Percentiles rank a stretch among this genome's conserved stretches.
These are phyloP conservation scores for Roridomyces roridus DNA, from an alignment of 768 basidiomycete genomes.

Conservation along the genomic window DNA sequence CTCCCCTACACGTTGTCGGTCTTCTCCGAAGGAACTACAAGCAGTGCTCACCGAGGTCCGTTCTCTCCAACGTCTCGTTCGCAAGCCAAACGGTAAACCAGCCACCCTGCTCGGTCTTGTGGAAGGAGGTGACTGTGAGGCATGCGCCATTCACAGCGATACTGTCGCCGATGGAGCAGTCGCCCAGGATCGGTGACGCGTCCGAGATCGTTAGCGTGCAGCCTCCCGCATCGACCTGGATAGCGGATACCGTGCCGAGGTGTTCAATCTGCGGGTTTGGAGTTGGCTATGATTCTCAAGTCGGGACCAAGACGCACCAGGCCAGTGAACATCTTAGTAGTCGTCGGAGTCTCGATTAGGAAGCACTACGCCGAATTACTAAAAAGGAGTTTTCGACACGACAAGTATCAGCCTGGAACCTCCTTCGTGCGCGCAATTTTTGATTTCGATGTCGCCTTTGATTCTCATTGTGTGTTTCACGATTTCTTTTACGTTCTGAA, in stretches of 20 bases:
- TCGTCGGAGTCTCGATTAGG: conserved; percentile 9
- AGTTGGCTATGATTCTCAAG: background rate
- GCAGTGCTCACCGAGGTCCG: conserved; percentile 80
- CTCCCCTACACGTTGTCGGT: conserved; percentile 60
- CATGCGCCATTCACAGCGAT: conserved; percentile 91
- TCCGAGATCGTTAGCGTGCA: conserved; percentile 83
- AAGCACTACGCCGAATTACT: too few relatives aligned
- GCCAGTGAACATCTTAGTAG: conserved; percentile 86
- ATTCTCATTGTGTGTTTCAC: too few relatives aligned
- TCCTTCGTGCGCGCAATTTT: too few relatives aligned
- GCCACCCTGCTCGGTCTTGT: conserved; percentile 63
- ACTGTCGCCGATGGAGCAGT: conserved; percentile 94
- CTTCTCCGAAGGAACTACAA: background rate
- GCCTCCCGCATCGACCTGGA: conserved; percentile 71
- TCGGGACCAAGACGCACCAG: conserved; percentile 54
- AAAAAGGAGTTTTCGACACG: too few relatives aligned
- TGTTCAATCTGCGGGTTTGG: conserved; percentile 77
- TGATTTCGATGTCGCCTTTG: too few relatives aligned
- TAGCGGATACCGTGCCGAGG: conserved; percentile 73
- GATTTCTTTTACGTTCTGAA: too few relatives aligned
- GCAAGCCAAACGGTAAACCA: conserved; percentile 96
- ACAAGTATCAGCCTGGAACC: too few relatives aligned
- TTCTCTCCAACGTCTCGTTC: conserved; percentile 91
- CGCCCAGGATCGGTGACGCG: conserved; percentile 74
- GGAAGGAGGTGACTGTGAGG: conserved; percentile 89